Evolutionary conservation across 768 basidiomycete genomes (phyloP), one percentile per base, ranked within the genome.

Genomic region (Tricholoma terreum): DNA sequence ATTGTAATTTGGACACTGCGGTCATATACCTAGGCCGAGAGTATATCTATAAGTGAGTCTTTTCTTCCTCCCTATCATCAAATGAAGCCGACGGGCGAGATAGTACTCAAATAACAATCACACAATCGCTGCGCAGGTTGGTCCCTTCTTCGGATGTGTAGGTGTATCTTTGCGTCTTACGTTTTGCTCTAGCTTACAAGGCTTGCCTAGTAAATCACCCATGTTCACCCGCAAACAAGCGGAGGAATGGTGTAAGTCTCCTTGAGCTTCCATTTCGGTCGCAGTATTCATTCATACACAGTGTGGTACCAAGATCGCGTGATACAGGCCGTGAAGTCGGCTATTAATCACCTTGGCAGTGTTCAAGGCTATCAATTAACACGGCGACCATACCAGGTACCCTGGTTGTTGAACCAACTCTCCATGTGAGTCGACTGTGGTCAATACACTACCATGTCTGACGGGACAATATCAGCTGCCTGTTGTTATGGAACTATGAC

Each of bases 241-340:
- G 0, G 84, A 87, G 61, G 87, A 91, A 63, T 92, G 90, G 90
- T 75, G 90, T 92, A 71, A 69, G 89, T 84, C 6, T 14, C 35
- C 14, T 21, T 15, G 35, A 31, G 36, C 19, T 27, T 10, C 38
- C 10, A 46, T 50, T 21, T 9, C 12, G 14, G 4, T 24, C 12
- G 14, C 8, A 6, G 15, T 27, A 11, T 21, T 45, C 9, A 12
- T 33, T 24, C n/a, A 33, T 30, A 35, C 17, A 11, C 61, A 90
- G 89, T 91, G 11, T 80, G 77, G 59, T 86, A 90, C 63, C 87
- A 90, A 62, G 80, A 79, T 27, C 82, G 81, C 35, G 80, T 90
- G 30, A 80, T 88, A n/a, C 76, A 80, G 59, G 80, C 82, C 35
- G 82, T 85, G 48, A 82, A 80, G 63, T 65, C 73, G 24, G 76